Conservation (phyloP, 331 rosid genomes). For the Stylosanthes scabra region DNA sequence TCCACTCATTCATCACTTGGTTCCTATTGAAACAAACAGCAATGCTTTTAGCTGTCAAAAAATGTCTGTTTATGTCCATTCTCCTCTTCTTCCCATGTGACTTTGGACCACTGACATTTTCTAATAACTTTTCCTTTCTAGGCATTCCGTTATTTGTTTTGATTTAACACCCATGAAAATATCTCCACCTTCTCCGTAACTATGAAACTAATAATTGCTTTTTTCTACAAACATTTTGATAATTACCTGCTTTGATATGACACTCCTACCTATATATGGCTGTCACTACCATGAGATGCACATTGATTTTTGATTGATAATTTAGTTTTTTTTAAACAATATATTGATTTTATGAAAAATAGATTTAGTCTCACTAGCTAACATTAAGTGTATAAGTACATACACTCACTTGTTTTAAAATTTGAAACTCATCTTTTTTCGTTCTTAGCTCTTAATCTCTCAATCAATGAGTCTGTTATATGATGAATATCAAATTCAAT, state of each 20-base stretch:
- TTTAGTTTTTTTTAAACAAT: too few species aligned
- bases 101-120: constrained; percentile 57
- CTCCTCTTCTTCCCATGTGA: constrained; percentile 68
- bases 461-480: too few species aligned
- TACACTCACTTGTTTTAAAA: too few species aligned
- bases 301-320: constrained; percentile 8
- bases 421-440: too few species aligned
- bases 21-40: constrained; percentile 48
- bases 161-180: background rate
- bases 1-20: constrained; percentile 61
- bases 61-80: constrained; percentile 51
- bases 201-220: constrained; percentile 20
- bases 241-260: constrained; percentile 31
- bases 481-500: too few species aligned
- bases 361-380: too few species aligned
- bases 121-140: constrained; percentile 19
- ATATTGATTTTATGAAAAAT: too few species aligned
- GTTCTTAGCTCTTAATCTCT: too few species aligned
- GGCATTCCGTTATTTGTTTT: background rate
- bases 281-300: constrained; percentile 15
- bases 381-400: too few species aligned
- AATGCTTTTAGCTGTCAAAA: constrained; percentile 63
- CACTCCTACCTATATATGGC: too few species aligned
- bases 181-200: background rate
- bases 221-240: constrained; percentile 22